phyloP scores from a whole-genome alignment of 371 early-diverging fungal genomes.

The Fennellomyces sp. region DNA sequence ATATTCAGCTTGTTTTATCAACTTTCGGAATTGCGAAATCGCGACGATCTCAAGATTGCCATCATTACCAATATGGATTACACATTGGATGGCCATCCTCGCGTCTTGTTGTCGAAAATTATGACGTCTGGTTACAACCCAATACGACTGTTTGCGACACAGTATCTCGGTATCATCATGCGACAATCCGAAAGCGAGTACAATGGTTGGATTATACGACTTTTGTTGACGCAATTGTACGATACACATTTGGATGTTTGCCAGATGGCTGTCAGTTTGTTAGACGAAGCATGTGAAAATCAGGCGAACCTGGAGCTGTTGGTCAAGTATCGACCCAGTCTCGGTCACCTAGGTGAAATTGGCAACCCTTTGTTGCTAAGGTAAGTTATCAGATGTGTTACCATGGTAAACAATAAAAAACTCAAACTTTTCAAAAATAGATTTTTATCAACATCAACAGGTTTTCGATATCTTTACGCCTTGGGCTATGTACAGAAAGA shows the following conservation, averaged over 20 bases:
- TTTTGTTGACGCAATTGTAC: conserved; percentile 81
- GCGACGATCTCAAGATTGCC: conserved; percentile 81
- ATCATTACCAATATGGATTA: conserved; percentile 81
- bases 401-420: neutral
- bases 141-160: conserved; percentile 79
- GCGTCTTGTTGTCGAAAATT: conserved; percentile 80
- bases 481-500: conserved; percentile 77
- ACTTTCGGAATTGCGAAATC: conserved; percentile 77
- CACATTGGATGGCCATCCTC: conserved; percentile 82
- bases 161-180: conserved; percentile 69
- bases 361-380: conserved; percentile 72
- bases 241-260: conserved; percentile 79
- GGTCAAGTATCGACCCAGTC: conserved; percentile 69
- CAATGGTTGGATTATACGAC: conserved; percentile 77
- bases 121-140: conserved; percentile 84
- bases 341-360: conserved; percentile 76
- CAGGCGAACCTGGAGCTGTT: conserved; percentile 68
- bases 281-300: conserved; percentile 77
- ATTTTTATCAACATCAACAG: conserved; percentile 74
- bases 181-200: conserved; percentile 63
- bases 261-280: conserved; percentile 70
- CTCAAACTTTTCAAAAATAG: conserved; percentile 14
- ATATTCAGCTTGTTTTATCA: conserved; percentile 83
- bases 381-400: conserved; percentile 21
- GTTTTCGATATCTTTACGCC: conserved; percentile 74